phyloP scores from a whole-genome alignment of 768 basidiomycete genomes.

The Boletellus sp. region DNA sequence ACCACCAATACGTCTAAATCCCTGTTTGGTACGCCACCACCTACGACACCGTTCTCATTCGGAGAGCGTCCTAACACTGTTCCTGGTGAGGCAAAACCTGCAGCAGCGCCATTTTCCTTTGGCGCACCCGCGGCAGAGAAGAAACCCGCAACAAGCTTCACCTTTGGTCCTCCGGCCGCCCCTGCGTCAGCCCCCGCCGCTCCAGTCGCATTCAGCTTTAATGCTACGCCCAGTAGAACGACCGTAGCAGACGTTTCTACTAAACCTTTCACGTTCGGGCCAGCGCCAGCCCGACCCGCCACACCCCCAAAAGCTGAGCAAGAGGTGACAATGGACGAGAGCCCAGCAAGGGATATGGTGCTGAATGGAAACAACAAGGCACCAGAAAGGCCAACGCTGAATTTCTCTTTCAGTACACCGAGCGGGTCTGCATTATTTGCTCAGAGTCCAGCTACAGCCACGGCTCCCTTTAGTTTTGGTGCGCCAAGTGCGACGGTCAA shows the following conservation, averaged over 20 bases:
- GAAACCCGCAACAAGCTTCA: conserved; percentile 38
- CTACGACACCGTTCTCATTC: conserved; percentile 42
- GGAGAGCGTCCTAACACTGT: conserved; percentile 28
- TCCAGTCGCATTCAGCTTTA: conserved; percentile 45
- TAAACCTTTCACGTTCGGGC: conserved; percentile 56
- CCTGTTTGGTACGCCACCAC: conserved; percentile 33
- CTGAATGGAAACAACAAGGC: conserved; percentile 37
- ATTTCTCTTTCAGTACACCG: conserved; percentile 47
- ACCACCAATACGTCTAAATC: conserved; percentile 41
- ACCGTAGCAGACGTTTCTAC: conserved; percentile 41
- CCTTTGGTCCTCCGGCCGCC: conserved; percentile 39
- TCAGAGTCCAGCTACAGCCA: conserved; percentile 31
- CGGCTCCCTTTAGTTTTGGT: conserved; percentile 35
- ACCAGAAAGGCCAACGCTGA: conserved; percentile 39
- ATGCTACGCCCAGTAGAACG: conserved; percentile 34
- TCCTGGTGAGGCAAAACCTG: conserved; percentile 22
- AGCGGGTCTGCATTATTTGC: conserved; percentile 35
- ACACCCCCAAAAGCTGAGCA: conserved; percentile 67
- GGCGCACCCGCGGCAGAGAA: conserved; percentile 33
- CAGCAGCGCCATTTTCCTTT: conserved; percentile 24
- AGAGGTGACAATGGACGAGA: conserved; percentile 80
- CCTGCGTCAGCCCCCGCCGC: conserved; percentile 33
- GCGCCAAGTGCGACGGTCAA: conserved; percentile 32
- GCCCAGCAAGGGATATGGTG: conserved; percentile 63
- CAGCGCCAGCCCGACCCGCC: conserved; percentile 42